These are phyloP conservation scores for Blumeria hordei DNA, from an alignment of 2,329 filamentous ascomycete genomes.

Conservation along the genomic window DNA sequence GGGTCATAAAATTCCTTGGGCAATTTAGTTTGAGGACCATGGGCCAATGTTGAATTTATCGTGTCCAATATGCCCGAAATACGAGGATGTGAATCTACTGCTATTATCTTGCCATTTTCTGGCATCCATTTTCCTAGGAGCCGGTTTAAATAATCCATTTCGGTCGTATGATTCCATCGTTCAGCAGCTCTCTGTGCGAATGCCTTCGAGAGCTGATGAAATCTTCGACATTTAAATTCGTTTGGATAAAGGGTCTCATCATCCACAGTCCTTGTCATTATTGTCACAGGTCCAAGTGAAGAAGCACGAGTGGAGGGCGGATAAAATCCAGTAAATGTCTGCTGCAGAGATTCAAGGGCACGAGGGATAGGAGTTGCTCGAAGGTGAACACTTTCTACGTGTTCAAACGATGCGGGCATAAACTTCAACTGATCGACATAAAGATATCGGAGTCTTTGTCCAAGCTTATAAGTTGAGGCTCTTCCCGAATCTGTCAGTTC, in stretches of 20 bases:
- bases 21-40: slow-evolving; percentile 54
- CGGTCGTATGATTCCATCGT: slow-evolving; percentile 49
- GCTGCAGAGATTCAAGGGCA: slow-evolving; percentile 54
- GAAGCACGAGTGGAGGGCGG: slow-evolving; percentile 26
- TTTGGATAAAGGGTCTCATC: slow-evolving; percentile 69
- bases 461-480: slow-evolving; percentile 45
- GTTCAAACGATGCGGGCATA: slow-evolving; percentile 32
- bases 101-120: slow-evolving; percentile 37
- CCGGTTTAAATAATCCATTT: slow-evolving; percentile 65
- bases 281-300: slow-evolving; percentile 34
- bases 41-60: slow-evolving; percentile 68
- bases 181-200: slow-evolving; percentile 49
- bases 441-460: slow-evolving; percentile 40
- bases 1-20: slow-evolving; percentile 73
- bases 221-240: slow-evolving; percentile 47
- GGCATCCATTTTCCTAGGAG: slow-evolving; percentile 74
- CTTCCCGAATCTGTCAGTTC: slow-evolving; percentile 56
- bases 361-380: slow-evolving; percentile 52
- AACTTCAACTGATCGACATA: slow-evolving; percentile 56
- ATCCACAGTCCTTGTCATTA: slow-evolving; percentile 35
- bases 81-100: slow-evolving; percentile 63
- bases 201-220: slow-evolving; percentile 41
- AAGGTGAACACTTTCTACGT: slow-evolving; percentile 41
- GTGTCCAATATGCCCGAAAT: slow-evolving; percentile 87
- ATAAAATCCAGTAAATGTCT: slow-evolving; percentile 53